Conservation (phyloP, 1,139 yeast genomes). For the Blastobotrys raffinosifermentans region DNA sequence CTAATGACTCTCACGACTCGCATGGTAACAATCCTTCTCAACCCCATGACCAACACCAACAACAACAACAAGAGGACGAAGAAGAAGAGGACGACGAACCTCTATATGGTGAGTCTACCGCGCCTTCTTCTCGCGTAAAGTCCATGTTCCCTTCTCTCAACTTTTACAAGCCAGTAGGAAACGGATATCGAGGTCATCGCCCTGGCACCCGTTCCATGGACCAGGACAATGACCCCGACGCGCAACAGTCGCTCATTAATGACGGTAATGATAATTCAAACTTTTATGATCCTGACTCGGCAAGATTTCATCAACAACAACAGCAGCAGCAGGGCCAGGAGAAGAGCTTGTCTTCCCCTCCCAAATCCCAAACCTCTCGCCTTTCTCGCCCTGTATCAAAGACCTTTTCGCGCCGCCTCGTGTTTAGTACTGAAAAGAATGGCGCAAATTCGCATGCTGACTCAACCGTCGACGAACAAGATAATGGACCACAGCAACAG, state of each 20-base stretch:
- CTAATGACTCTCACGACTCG: neutral
- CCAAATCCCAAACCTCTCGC: slow-evolving; percentile 8
- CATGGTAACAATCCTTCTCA: neutral
- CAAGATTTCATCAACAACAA: too few relatives aligned
- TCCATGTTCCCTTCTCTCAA: slow-evolving; percentile 13
- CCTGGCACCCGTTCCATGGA: slow-evolving; percentile 5
- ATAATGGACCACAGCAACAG: too few relatives aligned
- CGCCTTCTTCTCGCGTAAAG: slow-evolving; percentile 12
- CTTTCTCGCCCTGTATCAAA: slow-evolving; percentile 17
- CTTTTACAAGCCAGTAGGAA: slow-evolving; percentile 15
- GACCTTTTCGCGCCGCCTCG: slow-evolving; percentile 21
- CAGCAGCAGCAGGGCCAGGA: too few relatives aligned
- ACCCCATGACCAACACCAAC: neutral
- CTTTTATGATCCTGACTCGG: too few relatives aligned
- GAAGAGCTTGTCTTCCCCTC: slow-evolving; percentile 15
- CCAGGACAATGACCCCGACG: slow-evolving; percentile 4
- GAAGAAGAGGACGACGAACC: slow-evolving; percentile 10
- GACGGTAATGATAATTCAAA: slow-evolving; percentile 6
- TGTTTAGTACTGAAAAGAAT: too few relatives aligned
- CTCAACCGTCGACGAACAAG: too few relatives aligned
- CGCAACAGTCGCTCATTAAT: slow-evolving; percentile 6
- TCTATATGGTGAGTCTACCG: neutral
- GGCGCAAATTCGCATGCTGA: too few relatives aligned
- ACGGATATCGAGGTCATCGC: slow-evolving; percentile 4
- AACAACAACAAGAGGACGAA: neutral